phyloP scores from a whole-genome alignment of 306 rosid species.

The Cicer yamashitae region DNA sequence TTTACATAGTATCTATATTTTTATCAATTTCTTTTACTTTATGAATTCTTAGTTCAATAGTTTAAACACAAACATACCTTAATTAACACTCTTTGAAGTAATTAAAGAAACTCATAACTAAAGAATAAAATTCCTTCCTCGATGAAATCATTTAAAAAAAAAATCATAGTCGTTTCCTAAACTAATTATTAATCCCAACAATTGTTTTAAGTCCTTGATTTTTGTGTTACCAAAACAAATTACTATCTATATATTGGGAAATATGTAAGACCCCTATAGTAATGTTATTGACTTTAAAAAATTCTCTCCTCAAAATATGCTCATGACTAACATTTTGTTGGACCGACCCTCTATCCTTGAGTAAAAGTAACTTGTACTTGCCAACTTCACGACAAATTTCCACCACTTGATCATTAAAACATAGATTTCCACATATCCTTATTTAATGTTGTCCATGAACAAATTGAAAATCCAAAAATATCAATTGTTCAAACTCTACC shows the following conservation, averaged over 20 bases:
- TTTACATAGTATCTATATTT: no score
- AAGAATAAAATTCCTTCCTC: no score
- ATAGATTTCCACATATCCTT: slow-evolving; percentile 41
- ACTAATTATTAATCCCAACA: no score
- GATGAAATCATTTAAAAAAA: no score
- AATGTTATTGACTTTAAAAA: background rate
- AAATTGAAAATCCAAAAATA: slow-evolving; percentile 30
- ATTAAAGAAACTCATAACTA: no score
- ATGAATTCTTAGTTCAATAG: no score
- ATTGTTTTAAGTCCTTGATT: background rate
- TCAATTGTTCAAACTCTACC: slow-evolving; percentile 48
- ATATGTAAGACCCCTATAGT: background rate
- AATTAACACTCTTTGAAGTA: no score
- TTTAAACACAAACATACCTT: no score
- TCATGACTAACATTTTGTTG: background rate
- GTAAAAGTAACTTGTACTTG: slow-evolving; percentile 39
- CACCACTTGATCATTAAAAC: slow-evolving; percentile 43
- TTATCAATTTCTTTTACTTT: no score
- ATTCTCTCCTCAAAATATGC: background rate
- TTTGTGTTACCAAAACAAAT: background rate
- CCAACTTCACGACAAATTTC: slow-evolving; percentile 48
- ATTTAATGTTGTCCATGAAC: slow-evolving; percentile 43
- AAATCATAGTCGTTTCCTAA: no score
- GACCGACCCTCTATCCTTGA: slow-evolving; percentile 10
- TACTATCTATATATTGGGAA: no score